Conservation (phyloP, 768 basidiomycete genomes). For the Russula brevipes region DNA sequence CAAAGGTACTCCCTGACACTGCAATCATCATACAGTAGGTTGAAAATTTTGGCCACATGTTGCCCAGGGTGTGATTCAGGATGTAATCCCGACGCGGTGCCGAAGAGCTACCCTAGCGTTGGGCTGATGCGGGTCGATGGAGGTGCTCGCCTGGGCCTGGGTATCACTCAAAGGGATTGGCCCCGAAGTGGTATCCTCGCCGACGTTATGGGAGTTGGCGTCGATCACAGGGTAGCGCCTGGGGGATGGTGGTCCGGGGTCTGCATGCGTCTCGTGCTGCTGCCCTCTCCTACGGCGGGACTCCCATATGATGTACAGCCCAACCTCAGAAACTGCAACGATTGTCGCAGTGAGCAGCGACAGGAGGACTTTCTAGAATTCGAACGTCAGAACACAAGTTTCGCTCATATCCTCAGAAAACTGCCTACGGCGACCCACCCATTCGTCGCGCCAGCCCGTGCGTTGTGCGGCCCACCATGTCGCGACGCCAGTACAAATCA, state of each 20-base stretch:
- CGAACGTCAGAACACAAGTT: constrained; percentile 16
- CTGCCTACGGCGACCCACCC: constrained; percentile 45
- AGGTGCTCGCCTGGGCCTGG: background rate
- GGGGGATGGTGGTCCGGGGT: background rate
- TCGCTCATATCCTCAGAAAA: background rate
- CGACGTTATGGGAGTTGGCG: background rate
- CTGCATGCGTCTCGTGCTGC: background rate
- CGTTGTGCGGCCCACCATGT: constrained; percentile 68
- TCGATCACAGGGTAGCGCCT: background rate
- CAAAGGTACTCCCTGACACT: background rate
- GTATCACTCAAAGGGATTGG: background rate
- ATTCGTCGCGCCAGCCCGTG: constrained; percentile 65
- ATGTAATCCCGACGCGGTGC: constrained; percentile 4
- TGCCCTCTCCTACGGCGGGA: constrained; percentile 33
- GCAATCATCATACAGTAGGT: no score
- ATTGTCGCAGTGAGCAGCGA: constrained; percentile 54
- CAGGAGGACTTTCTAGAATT: constrained; percentile 46
- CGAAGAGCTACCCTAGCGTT: constrained; percentile 6
- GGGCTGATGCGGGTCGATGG: constrained; percentile 11
- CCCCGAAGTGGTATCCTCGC: background rate
- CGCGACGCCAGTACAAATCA: constrained; percentile 60
- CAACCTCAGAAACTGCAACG: constrained; percentile 66
- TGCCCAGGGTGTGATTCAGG: background rate
- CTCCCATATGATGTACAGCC: constrained; percentile 71
- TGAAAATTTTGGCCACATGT: background rate